Base-by-base conservation (phyloP, 1,284 basidiomycete species). In the Ganoderma resinaceum region DNA sequence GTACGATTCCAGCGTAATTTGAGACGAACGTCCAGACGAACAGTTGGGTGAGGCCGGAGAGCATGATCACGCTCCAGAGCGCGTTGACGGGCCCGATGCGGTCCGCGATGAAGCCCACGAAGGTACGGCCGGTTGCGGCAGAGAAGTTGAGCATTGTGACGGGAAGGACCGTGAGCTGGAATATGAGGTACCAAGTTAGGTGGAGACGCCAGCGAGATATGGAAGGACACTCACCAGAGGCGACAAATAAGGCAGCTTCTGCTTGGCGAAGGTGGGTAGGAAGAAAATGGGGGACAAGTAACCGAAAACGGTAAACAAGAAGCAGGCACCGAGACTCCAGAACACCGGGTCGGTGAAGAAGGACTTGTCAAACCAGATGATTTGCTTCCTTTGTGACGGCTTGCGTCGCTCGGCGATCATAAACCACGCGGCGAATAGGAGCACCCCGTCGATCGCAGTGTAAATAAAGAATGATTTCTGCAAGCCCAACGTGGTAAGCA, bases 11-110 rank as follows among this genome's bases (percentile, higher is more conserved):
- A 26, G 71, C 70, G 49, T 77, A 77, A 33, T 59, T 73, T 14
- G 70, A 65, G 29, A 77, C 72, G 61, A 77, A 76, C 55, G 69
- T 72, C 75, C 75, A 77, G 53, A 77, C 64, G 23, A 76, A 63
- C 33, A 77, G 31, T 65, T 76, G 76, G 12, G 72, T 69, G 63
- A 77, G 73, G n/a, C 76, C 76, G 20, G 76, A 76, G 31, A 77
- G 70, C 61, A 70, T 43, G 62, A 74, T 63, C 6, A 70, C 72
- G 46, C 67, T 62, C 63, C 74, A 69, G 12, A 76, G 70, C 16
- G 75, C 62, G 64, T 77, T 77, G 35, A 76, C 72, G 40, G 75
- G 74, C 26, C 76, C 76, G 40, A 77, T 67, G 26, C 70, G 68
- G 67, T 77, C 76, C 0, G 73, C 76, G 46, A 72, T 42, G 66